phyloP scores from a whole-genome alignment of 345 rosid species.

The Hypericum androsaemum region DNA sequence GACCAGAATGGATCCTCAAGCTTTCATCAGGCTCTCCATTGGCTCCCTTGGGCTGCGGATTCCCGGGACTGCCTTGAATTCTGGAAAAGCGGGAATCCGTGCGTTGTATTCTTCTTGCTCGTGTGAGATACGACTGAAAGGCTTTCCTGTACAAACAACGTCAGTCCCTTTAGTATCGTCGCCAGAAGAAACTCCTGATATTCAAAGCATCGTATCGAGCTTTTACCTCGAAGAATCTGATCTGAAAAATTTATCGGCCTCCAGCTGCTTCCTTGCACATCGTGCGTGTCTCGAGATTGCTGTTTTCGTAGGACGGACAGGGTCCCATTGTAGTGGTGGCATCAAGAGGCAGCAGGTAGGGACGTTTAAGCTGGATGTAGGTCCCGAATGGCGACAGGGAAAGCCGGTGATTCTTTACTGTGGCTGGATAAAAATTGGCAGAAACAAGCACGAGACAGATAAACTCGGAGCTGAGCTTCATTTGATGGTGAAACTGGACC shows the following conservation, averaged over 20 bases:
- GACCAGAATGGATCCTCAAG: constrained; percentile 88
- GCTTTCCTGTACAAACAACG: constrained; percentile 78
- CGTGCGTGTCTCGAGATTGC: constrained; percentile 59
- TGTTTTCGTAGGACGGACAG: constrained; percentile 59
- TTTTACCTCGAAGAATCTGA: constrained; percentile 91
- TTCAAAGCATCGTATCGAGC: constrained; percentile 62
- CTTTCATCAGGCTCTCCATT: constrained; percentile 78
- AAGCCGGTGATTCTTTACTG: constrained; percentile 60
- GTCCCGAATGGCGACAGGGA: constrained; percentile 86
- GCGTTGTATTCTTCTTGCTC: constrained; percentile 45
- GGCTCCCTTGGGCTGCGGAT: constrained; percentile 77
- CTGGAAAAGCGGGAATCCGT: constrained; percentile 36
- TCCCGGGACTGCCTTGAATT: constrained; percentile 36
- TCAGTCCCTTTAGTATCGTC: constrained; percentile 61
- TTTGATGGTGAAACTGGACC: constrained; percentile 77
- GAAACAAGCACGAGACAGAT: constrained; percentile 52
- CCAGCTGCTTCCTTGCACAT: constrained; percentile 69
- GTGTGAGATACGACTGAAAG: constrained; percentile 79
- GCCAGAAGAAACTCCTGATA: constrained; percentile 65
- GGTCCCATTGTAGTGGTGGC: constrained; percentile 66
- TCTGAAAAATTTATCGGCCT: constrained; percentile 58
- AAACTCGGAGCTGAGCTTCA: constrained; percentile 76
- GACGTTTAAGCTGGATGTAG: constrained; percentile 64
- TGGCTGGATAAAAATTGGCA: constrained; percentile 90
- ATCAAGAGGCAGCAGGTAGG: constrained; percentile 75